phyloP scores from a whole-genome alignment of 345 rosid genomes.

The Camelina sativa region DNA sequence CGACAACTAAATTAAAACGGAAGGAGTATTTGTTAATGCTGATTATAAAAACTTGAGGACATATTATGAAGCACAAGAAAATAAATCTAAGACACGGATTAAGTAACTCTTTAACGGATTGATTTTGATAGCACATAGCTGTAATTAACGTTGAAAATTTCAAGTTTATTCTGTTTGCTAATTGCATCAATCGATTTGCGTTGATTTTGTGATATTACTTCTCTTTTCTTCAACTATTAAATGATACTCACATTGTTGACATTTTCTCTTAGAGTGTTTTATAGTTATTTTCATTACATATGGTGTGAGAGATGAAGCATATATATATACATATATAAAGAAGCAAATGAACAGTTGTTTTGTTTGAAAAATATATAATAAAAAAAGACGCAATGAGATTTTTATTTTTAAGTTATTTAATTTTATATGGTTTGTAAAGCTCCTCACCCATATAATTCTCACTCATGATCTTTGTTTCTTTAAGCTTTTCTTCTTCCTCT shows the following conservation, averaged over 20 bases:
- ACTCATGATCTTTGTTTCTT: slow-evolving; percentile 85
- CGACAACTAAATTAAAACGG: too few species aligned
- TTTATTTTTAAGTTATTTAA: background rate
- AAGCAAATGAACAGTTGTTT: slow-evolving; percentile 2
- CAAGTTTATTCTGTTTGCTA: background rate
- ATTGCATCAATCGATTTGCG: slow-evolving; percentile 17
- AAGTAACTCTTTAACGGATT: slow-evolving; percentile 12
- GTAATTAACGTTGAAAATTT: slow-evolving; percentile 20
- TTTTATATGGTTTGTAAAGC: slow-evolving; percentile 29
- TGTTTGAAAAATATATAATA: background rate
- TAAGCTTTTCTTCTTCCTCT: slow-evolving; percentile 52
- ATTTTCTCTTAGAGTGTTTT: slow-evolving; percentile 3
- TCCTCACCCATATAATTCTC: slow-evolving; percentile 75
- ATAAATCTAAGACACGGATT: background rate
- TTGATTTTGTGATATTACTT: background rate
- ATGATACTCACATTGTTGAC: slow-evolving; percentile 33
- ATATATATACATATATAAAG: background rate
- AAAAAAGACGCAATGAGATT: slow-evolving; percentile 17
- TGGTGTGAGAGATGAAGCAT: background rate
- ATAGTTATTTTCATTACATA: background rate
- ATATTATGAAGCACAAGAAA: too few species aligned
- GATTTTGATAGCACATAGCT: slow-evolving; percentile 25
- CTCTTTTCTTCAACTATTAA: slow-evolving; percentile 26
- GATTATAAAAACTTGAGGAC: background rate
- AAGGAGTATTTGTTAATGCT: background rate